These are phyloP conservation scores for Tremellales sp. DNA, from an alignment of 1,284 basidiomycete species.

Conservation along the genomic window DNA sequence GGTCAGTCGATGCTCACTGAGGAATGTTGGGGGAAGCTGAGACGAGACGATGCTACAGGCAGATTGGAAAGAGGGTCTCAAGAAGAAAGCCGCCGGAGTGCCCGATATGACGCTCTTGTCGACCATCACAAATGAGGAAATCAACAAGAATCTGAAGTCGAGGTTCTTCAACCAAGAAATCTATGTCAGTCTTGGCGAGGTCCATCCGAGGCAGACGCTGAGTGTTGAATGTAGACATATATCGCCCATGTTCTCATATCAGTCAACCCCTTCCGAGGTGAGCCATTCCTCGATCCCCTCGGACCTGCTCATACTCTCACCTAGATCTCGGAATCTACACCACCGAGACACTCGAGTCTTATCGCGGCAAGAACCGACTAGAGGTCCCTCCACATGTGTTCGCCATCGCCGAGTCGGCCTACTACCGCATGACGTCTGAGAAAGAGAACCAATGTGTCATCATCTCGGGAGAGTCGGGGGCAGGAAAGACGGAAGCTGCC, in stretches of 20 bases:
- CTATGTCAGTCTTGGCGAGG: constrained; percentile 55
- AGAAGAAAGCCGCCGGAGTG: constrained; percentile 96
- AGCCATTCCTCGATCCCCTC: constrained; percentile 21
- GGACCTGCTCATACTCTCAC: background rate
- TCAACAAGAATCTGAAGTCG: constrained; percentile 97
- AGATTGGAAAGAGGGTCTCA: constrained; percentile 97
- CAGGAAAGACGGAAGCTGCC: constrained; percentile 95
- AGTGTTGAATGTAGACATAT: constrained; percentile 77
- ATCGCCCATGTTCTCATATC: constrained; percentile 97
- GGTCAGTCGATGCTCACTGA: too few species aligned
- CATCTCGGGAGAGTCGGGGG: constrained; percentile 97
- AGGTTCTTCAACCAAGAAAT: constrained; percentile 94
- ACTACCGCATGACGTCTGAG: constrained; percentile 99
- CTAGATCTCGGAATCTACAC: constrained; percentile 96
- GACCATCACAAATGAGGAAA: constrained; percentile 94
- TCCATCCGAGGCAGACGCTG: too few species aligned
- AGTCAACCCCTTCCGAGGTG: constrained; percentile 95
- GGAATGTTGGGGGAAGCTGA: too few species aligned
- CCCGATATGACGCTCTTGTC: constrained; percentile 97
- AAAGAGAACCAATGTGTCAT: constrained; percentile 99
- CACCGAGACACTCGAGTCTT: constrained; percentile 76
- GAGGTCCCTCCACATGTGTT: constrained; percentile 99
- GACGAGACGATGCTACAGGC: too few species aligned
- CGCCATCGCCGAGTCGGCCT: constrained; percentile 91
- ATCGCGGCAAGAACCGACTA: constrained; percentile 96